Evolutionary conservation across 2,329 filamentous ascomycete genomes (phyloP), one percentile per base, ranked within the genome.

Genomic region (Dothistroma pini): DNA sequence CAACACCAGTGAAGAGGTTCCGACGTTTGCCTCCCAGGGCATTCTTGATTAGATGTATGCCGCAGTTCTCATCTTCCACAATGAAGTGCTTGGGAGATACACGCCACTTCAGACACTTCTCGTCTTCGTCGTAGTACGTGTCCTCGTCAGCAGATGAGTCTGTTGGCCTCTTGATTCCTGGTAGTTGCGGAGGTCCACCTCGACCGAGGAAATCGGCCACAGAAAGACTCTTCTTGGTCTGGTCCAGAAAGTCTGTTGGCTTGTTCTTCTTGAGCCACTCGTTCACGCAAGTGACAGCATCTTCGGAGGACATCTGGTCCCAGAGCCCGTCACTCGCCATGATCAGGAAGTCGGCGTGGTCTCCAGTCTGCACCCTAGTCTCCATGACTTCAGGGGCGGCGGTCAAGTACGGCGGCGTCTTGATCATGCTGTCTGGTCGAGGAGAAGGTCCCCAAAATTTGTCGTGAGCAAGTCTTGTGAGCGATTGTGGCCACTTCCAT

Each of bases 301-400:
- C 68, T 38, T 75, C 67, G 12, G 67, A 71, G 9, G 62, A 69
- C 56, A 75, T 68, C 14, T 67, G 60, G 52, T 75, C 72, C 74
- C 87, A 91, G 1, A 90, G 70, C 0, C 88, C 87, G 66, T 90
- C 87, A 0, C 81, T 84, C 0, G 86, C 87, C 65, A 90, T 77
- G 63, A 90, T 86, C 56, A 89, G 72, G 67, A 90, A 90, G 54
- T 83, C 80, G 2, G 77, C 74, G 22, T 76, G 75, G 0, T 70
- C 69, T 2, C 75, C 75, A 0, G 76, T 73, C 7, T 81, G 74
- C 6, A 89, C 75, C 34, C 76, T 74, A 0, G 80, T 83, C 3
- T 83, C 85, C 1, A 81, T 86, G 29, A 90, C 77, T 34, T 86
- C 85, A 0, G 88, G 88, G 68, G 86, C 81, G 0, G 87, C 87